Base-by-base conservation (phyloP, 2,329 filamentous ascomycete genomes). In the Pseudogymnoascus sp. region DNA sequence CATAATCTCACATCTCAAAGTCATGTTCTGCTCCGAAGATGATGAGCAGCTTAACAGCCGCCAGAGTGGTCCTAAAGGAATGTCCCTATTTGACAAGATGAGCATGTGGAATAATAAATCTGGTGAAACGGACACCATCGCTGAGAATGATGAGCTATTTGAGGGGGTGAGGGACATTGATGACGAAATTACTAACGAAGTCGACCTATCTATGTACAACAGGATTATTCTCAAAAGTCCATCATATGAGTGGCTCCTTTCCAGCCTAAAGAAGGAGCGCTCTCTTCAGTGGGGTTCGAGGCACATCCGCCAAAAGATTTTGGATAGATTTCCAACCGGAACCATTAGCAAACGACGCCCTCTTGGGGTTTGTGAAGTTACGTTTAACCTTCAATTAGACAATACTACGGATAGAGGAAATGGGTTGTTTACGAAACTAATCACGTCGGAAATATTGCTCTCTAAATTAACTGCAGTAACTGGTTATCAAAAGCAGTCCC, bases 1-100 rank as follows among this genome's bases (percentile, higher is more conserved):
- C n/a, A 52, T 52, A n/a, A 31, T 52, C 12, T 52, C 45, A 8
- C 27, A 31, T 15, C 39, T 29, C 18, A 52, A 39, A 21, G 12
- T 9, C 5, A 29, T 60, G 40, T 60, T 60, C 36, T 60, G 25
- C 36, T 2, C 18, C 10, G 48, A 64, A 13, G 58, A 61, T 12
- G 58, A 61, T 3, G 29, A 21, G 13, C 31, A 40, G 12, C 58
- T 13, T 10, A 35, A 36, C 10, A 9, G 21, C 27, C n/a, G 25
- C 13, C 45, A 6, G 29, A 31, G 8, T 7, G 13, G 60, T 21
- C 25, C 15, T 15, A 40, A 48, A 48, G 36, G 36, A 7, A 65
- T 65, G 64, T 60, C 64, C 33, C 4, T 63, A n/a, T 1, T 52
- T 39, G 64, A 65, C 10, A 65, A 63, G 18, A 64, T 65, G 64